Base-by-base conservation (phyloP, 495 filamentous ascomycete species). In the Parathielavia appendiculata region DNA sequence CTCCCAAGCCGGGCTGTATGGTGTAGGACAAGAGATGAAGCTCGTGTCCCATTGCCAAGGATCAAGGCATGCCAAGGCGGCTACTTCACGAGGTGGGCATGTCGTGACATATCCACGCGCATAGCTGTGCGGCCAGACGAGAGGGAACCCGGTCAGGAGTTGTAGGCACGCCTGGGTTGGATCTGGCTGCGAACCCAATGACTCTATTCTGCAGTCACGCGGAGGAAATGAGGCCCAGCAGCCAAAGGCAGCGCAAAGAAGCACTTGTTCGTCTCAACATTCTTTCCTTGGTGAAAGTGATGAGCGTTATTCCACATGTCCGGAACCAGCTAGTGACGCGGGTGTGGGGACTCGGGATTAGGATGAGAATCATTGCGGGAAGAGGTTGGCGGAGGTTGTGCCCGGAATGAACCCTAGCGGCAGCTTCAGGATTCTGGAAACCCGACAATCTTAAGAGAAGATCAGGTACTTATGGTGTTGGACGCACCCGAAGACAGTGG, bases 11-110 rank as follows among this genome's bases (percentile, higher is more conserved):
- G 44, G 40, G 7, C 6, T 13, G 44, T 19, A 14, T 32, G 54
- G 19, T 34, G 39, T 44, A 45, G 35, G 35, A 49, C 45, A 26
- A 50, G 54, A 23, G 46, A 50, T n/a, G 54, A 56, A 56, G 44
- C 20, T 41, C 12, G 45, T 48, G 54, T 41, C 20, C 26, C 34
- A 6, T 22, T 49, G 20, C 45, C 19, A 26, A 47, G 53, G 22
- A 26, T 14, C 32, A 0, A 26, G 17, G 53, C 7, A 16, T 34
- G 32, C 44, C 43, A 56, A 19, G 23, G 13, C 8, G 17, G 36
- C 50, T 13, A 16, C 47, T 50, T 13, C n/a, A 12, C 45, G 10
- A 11, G 4, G 13, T 17, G 35, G 22, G 40, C 7, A 41, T 40
- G 54, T 4, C 12, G 35, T 41, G 54, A n/a, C 54, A 48, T 57